These are phyloP conservation scores for Lumnitzera racemosa DNA, from an alignment of 345 rosid genomes.

Conservation along the genomic window DNA sequence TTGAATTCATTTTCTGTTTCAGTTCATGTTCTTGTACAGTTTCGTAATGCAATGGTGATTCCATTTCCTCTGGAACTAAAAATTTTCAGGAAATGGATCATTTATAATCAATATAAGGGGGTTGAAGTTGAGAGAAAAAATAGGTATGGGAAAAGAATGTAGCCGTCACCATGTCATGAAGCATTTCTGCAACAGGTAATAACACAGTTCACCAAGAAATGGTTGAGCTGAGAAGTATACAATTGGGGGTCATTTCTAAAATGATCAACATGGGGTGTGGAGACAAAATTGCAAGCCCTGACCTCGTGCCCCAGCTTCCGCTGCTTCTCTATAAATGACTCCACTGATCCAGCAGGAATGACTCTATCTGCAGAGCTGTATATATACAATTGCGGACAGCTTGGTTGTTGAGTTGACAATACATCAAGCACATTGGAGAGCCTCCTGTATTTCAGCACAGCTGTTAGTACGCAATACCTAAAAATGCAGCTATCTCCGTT, in stretches of 20 bases:
- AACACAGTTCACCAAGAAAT: constrained; percentile 70
- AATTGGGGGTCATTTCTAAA: constrained; percentile 84
- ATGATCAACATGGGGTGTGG: constrained; percentile 97
- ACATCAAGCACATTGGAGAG: constrained; percentile 54
- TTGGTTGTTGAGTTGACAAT: constrained; percentile 70
- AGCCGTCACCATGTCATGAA: background rate
- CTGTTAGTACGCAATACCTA: too few species aligned
- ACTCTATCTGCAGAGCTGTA: constrained; percentile 96
- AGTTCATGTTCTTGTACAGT: too few species aligned
- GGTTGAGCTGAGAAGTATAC: constrained; percentile 65
- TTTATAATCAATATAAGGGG: too few species aligned
- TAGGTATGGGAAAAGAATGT: background rate
- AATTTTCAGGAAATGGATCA: background rate
- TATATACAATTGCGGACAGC: constrained; percentile 88
- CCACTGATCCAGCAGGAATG: constrained; percentile 72
- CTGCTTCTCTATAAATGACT: constrained; percentile 80
- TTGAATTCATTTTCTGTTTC: too few species aligned
- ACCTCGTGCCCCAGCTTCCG: constrained; percentile 72
- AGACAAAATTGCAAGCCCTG: constrained; percentile 83
- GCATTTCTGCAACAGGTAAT: constrained; percentile 32
- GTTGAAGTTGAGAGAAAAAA: background rate
- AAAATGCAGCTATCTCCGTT: too few species aligned
- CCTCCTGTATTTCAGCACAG: constrained; percentile 45
- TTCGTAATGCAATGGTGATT: too few species aligned
- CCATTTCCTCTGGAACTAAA: too few species aligned